Evolutionary conservation across 352 stramenopile species (phyloP), one percentile per base, ranked within the genome.

Genomic region (Globisporangium megalacanthum): DNA sequence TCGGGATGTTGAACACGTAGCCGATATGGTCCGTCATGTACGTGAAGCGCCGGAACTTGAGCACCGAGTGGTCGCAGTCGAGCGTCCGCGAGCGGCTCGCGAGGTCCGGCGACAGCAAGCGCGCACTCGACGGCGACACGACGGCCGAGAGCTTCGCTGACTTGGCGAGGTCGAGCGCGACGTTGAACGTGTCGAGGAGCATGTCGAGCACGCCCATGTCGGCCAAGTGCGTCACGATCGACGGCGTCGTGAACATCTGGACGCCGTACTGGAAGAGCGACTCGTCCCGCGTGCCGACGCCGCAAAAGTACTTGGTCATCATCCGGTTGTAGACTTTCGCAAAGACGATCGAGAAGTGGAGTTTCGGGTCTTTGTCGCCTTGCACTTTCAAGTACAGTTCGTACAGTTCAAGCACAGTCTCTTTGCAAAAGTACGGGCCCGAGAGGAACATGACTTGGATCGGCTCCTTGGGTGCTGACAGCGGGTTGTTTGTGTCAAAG

Each of bases 381-480:
- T 99, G 83, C 2, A 99, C 71, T 56, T 89, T 96, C 35, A 99
- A 70, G 65, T 98, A 98, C 36, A 99, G 68, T 51, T 97, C 74
- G 62, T 98, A 97, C 31, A 98, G 61, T 49, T 86, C 79, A 8
- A 86, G 71, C 17, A 97, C 76, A 39, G 98, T 76, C 59, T 96
- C 84, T 65, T 98, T 98, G 20, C 92, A 90, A 48, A 97, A 92
- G 68, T 98, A 98, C 35, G 96, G 92, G 65, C 98, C 94, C 11
- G 95, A 79, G 7, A 98, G 71, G 42, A 99, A 86, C 66, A 98
- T 78, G 13, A 98, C 61, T 20, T 88, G 73, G 35, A 97, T 86
- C 36, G 87, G 82, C 61, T 92, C 81, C 54, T 88, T 90, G 14
- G 73, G 73, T 6, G 56, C 29, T 3, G 62, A 65, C 11, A 65